A percentile compares a stretch with the other conserved stretches of the same genome.
These are phyloP conservation scores for Ophiostoma perfectum DNA, from an alignment of 2,329 filamentous ascomycete genomes.

Conservation along the genomic window DNA sequence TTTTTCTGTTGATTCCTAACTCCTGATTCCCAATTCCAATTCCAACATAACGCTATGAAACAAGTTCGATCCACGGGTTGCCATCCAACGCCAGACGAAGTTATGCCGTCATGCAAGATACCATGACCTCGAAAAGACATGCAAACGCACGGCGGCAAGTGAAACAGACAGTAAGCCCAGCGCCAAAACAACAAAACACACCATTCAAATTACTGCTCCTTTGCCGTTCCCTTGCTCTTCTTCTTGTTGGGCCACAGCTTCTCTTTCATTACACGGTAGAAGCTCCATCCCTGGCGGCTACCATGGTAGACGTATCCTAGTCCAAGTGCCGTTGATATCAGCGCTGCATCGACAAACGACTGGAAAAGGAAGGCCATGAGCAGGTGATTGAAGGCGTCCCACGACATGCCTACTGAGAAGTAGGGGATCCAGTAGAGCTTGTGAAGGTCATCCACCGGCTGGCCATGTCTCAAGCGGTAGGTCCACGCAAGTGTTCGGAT, in stretches of 20 bases:
- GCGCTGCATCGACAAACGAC: constrained; percentile 40
- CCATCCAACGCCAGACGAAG: too few relatives aligned
- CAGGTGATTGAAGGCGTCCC: constrained; percentile 42
- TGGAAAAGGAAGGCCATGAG: constrained; percentile 43
- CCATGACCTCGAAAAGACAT: not conserved
- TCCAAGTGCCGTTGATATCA: constrained; percentile 41
- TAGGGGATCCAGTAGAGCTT: constrained; percentile 34
- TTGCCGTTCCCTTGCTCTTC: not conserved
- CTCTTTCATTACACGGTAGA: constrained; percentile 26
- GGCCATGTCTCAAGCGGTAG: constrained; percentile 37
- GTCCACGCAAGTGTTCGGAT: constrained; percentile 42
- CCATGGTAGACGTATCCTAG: constrained; percentile 22
- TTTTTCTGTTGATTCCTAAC: too few relatives aligned
- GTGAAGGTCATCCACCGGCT: constrained; percentile 39
- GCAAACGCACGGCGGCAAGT: not conserved
- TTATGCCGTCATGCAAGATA: too few relatives aligned
- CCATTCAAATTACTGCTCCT: not conserved
- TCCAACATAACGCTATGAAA: too few relatives aligned
- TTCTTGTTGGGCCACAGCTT: constrained; percentile 24
- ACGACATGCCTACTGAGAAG: constrained; percentile 32
- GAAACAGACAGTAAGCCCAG: not conserved
- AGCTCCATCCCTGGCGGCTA: constrained; percentile 18
- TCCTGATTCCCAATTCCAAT: too few relatives aligned
- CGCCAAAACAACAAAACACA: not conserved
- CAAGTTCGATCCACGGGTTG: too few relatives aligned